Evolutionary conservation across 1,139 yeast species (phyloP).

Genomic region (Spencermartinsiella ligniputridi): DNA sequence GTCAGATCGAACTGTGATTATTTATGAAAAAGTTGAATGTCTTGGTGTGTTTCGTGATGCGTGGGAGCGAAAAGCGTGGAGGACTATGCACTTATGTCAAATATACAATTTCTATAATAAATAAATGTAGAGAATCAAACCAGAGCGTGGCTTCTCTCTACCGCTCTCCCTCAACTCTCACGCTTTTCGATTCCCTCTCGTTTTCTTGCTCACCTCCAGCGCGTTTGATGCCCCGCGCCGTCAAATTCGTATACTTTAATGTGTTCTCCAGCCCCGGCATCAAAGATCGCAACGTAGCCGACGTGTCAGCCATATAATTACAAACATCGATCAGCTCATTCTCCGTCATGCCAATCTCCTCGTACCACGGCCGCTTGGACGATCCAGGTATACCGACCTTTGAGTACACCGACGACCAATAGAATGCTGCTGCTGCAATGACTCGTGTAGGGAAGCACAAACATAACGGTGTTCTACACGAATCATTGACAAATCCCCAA

Average conservation of each 20-base stretch:
- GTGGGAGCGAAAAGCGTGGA: no score
- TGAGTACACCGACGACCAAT: constrained; percentile 32
- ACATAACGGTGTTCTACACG: constrained; percentile 35
- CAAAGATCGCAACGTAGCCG: constrained; percentile 14
- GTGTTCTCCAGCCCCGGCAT: constrained; percentile 6
- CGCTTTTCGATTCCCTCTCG: not conserved
- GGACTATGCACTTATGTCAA: no score
- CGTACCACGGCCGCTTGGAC: constrained; percentile 30
- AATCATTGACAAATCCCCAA: constrained; percentile 38
- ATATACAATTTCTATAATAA: no score
- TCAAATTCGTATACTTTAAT: constrained; percentile 4
- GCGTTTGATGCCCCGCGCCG: not conserved
- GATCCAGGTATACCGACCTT: constrained; percentile 12
- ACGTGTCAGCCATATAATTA: constrained; percentile 32
- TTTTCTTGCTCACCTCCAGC: not conserved
- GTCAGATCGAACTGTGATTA: no score
- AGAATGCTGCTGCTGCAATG: constrained; percentile 38
- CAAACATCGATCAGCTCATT: constrained; percentile 26
- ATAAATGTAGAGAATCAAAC: no score
- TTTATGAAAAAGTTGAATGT: no score
- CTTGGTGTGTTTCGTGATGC: no score
- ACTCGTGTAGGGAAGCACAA: constrained; percentile 29
- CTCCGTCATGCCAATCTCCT: constrained; percentile 22
- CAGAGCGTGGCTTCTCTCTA: no score
- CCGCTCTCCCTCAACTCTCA: no score